Evolutionary conservation across 1,284 basidiomycete genomes (phyloP), one percentile per base, ranked within the genome.

Genomic region (Ustilago hordei): DNA sequence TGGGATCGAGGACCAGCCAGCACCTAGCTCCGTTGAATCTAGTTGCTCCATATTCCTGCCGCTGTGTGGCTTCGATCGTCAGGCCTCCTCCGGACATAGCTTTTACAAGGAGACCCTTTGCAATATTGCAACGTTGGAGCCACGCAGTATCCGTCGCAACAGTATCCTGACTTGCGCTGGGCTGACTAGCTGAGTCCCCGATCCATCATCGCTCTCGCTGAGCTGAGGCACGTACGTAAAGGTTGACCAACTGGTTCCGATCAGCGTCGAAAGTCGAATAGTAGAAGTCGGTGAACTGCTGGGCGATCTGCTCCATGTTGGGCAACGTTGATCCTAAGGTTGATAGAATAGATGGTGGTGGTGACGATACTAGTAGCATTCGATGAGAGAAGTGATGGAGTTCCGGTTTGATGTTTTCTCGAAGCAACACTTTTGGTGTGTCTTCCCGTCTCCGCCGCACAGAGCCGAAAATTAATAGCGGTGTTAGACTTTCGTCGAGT

Each of bases 161-260:
- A 28, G 23, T 3, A 28, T 28, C 23, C 23, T 28, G 23, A 3
- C 23, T 28, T 28, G 23, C 23, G 23, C 23, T 28, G 23, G 23
- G 23, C 23, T 28, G 23, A 28, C 23, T 28, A 28, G 23, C 23
- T 28, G 23, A 28, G 23, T 28, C 23, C 23, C 23, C 23, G 23
- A 28, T 28, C 23, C 23, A 28, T 28, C 23, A 28, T 28, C 23
- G 3, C 23, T 28, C 23, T 28, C 23, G 23, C 23, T 28, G 23
- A 3, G n/a, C 6, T 45, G 43, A 45, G 60, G n/a, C 23, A 80
- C 80, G 90, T 91, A 95, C 93, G 87, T 95, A 95, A 86, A 95
- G 91, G 55, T 87, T 68, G 5, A 69, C 80, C 55, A 95, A 89
- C 9, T 75, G 61, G 0, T 86, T 57, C 34, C 93, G 90, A 86